These are phyloP conservation scores for Chaetomiaceae sp. DNA, from an alignment of 2,329 filamentous ascomycete genomes.

Conservation along the genomic window DNA sequence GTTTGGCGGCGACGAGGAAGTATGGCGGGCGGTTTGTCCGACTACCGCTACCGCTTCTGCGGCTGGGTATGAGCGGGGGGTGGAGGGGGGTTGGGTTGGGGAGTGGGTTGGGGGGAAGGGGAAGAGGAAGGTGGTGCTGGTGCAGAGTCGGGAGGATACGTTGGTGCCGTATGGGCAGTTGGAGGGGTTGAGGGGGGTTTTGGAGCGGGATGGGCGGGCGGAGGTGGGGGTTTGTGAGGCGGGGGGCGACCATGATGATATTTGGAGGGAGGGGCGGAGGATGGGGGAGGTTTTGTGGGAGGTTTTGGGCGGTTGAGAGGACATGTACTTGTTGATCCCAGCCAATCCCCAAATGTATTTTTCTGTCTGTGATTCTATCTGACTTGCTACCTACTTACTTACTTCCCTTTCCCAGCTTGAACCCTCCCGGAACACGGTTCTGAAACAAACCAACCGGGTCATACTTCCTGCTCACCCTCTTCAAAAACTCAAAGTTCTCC, in stretches of 20 bases:
- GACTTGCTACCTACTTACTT: too few species aligned
- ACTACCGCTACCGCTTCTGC: constrained; percentile 38
- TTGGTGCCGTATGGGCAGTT: constrained; percentile 26
- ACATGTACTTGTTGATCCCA: too few species aligned
- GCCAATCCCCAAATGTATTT: too few species aligned
- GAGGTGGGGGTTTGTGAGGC: constrained; percentile 40
- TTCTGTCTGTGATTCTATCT: too few species aligned
- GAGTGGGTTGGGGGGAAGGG: constrained; percentile 22
- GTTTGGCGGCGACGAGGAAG: constrained; percentile 49
- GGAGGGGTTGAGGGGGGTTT: constrained; percentile 41
- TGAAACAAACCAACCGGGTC: not conserved
- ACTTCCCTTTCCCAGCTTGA: too few species aligned
- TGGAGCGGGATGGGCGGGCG: constrained; percentile 42
- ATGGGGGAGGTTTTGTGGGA: constrained; percentile 45
- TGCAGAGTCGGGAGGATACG: constrained; percentile 23
- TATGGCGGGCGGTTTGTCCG: constrained; percentile 55
- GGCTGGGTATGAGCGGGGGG: too few species aligned
- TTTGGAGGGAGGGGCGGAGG: constrained; percentile 57
- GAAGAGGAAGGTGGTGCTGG: constrained; percentile 18
- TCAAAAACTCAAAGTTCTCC: not conserved
- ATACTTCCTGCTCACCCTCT: not conserved
- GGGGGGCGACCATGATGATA: constrained; percentile 56
- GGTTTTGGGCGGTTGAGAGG: constrained; percentile 21
- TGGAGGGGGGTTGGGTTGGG: constrained; percentile 33
- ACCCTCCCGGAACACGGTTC: not conserved